These are phyloP conservation scores for Coemansia sp. DNA, from an alignment of 192 early-diverging fungal species.

Conservation along the genomic window DNA sequence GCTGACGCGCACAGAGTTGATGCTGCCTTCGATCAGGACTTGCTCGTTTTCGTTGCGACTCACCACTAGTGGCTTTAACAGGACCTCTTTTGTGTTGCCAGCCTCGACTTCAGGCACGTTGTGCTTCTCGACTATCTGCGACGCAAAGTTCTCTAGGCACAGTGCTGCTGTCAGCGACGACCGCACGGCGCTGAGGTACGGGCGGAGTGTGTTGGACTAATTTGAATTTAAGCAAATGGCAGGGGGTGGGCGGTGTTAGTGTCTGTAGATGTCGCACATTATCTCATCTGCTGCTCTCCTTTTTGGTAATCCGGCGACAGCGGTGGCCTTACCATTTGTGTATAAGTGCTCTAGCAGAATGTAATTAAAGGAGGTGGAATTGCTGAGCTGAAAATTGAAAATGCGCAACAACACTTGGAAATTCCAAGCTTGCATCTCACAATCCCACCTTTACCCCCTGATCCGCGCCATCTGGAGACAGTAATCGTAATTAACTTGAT, in stretches of 20 bases:
- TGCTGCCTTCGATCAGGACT: slow-evolving; percentile 88
- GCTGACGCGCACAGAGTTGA: slow-evolving; percentile 92
- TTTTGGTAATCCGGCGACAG: not conserved
- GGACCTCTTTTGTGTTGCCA: slow-evolving; percentile 74
- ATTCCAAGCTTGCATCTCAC: not conserved
- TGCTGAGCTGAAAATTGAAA: not conserved
- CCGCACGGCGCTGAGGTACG: slow-evolving; percentile 93
- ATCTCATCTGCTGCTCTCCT: not conserved
- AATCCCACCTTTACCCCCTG: not conserved
- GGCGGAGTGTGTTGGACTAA: slow-evolving; percentile 96
- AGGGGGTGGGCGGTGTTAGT: not conserved
- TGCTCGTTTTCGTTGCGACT: slow-evolving; percentile 91
- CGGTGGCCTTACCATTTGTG: not conserved
- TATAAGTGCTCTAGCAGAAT: not conserved
- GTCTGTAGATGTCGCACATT: not conserved
- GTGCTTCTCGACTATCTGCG: slow-evolving; percentile 96
- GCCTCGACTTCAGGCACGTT: slow-evolving; percentile 99
- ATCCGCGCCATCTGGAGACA: not conserved
- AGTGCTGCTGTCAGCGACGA: slow-evolving; percentile 92
- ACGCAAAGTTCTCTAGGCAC: slow-evolving; percentile 97
- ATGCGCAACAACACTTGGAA: not conserved
- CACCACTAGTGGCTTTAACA: slow-evolving; percentile 85
- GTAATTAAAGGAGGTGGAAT: too few species aligned
- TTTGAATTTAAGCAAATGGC: not conserved
- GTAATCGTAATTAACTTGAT: slow-evolving; percentile 13